phyloP scores from a whole-genome alignment of 148 eudicot species.

The Polygonum aviculare region DNA sequence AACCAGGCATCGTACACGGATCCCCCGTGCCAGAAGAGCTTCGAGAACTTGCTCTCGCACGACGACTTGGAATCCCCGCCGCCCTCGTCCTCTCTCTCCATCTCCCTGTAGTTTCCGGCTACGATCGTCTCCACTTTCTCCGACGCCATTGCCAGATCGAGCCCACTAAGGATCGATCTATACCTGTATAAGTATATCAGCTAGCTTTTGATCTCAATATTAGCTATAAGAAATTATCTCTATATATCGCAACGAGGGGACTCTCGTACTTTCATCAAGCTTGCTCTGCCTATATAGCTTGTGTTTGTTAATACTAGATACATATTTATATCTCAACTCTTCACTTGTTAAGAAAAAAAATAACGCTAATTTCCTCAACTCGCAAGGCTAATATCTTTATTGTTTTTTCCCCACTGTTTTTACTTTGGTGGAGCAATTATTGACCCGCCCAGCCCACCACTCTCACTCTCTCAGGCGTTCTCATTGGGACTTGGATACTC shows the following conservation, averaged over 20 bases:
- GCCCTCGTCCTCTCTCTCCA: constrained; percentile 64
- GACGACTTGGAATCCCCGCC: constrained; percentile 20
- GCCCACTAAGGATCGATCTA: neutral
- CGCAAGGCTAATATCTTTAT: neutral
- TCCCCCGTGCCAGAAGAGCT: constrained; percentile 81
- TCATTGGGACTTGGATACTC: neutral
- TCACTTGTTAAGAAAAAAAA: neutral
- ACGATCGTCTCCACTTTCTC: constrained; percentile 75
- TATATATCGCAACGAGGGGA: neutral
- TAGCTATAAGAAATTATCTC: too few species aligned
- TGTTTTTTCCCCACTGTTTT: neutral
- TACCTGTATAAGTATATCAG: neutral
- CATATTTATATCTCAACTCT: neutral
- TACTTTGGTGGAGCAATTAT: neutral
- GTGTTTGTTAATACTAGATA: constrained; percentile 17
- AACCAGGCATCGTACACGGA: constrained; percentile 97
- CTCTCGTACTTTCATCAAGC: neutral
- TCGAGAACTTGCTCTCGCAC: constrained; percentile 40
- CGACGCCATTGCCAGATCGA: constrained; percentile 35
- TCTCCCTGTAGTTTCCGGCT: constrained; percentile 68
- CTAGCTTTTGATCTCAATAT: neutral
- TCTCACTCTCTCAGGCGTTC: neutral
- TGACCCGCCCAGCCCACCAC: neutral
- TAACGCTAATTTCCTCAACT: neutral
- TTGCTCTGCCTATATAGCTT: neutral